Conservation (phyloP, 495 filamentous ascomycete genomes). For the Xylaria castorea region DNA sequence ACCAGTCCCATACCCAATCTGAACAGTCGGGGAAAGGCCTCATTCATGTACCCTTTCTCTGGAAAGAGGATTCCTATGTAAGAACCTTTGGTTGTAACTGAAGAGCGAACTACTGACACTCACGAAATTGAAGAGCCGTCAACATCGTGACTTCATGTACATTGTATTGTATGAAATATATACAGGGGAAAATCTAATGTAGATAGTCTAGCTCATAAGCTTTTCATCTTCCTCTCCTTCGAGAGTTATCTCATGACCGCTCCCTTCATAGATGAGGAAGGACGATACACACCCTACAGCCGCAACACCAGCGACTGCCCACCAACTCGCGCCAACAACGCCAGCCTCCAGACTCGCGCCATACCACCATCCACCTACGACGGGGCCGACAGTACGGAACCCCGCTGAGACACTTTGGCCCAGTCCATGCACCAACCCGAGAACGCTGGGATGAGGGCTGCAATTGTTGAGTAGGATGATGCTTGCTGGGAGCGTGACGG, state of each 20-base stretch:
- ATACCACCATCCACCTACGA: slow-evolving; percentile 74
- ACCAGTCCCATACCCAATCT: neutral
- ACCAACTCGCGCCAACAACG: slow-evolving; percentile 79
- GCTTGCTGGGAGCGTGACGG: slow-evolving; percentile 77
- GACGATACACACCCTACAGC: slow-evolving; percentile 65
- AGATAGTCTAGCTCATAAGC: neutral
- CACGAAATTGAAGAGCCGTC: no score
- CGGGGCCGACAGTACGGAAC: slow-evolving; percentile 77
- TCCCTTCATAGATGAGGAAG: slow-evolving; percentile 73
- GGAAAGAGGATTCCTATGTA: neutral
- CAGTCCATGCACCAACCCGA: slow-evolving; percentile 83
- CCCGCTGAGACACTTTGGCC: slow-evolving; percentile 77
- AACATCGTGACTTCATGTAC: neutral
- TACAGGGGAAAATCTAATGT: neutral
- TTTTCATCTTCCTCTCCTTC: slow-evolving; percentile 67
- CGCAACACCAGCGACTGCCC: slow-evolving; percentile 70
- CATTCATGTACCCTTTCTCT: neutral
- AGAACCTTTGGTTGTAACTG: neutral
- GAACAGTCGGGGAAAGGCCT: neutral
- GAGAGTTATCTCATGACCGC: slow-evolving; percentile 71
- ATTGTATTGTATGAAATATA: neutral
- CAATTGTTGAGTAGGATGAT: slow-evolving; percentile 86
- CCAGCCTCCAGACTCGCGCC: slow-evolving; percentile 72
- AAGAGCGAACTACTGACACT: neutral
- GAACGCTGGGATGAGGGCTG: slow-evolving; percentile 78